phyloP scores from a whole-genome alignment of 2,329 filamentous ascomycete species.

The Talaromyces sp. region DNA sequence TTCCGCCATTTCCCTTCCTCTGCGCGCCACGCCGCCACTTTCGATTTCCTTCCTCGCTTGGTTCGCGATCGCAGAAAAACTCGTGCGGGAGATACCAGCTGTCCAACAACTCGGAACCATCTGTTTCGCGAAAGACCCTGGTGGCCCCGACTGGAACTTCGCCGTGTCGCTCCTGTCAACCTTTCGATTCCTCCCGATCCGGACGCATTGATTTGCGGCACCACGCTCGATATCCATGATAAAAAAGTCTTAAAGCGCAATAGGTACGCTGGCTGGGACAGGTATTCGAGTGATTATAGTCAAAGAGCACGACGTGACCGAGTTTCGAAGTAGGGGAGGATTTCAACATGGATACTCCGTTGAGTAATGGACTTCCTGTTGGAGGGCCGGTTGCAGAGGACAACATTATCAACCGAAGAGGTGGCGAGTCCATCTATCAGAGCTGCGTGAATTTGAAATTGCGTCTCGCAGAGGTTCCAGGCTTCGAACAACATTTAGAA shows the following conservation, averaged over 20 bases:
- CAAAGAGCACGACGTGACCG: constrained; percentile 11
- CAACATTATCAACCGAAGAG: constrained; percentile 97
- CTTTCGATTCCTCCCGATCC: not conserved
- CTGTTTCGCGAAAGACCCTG: not conserved
- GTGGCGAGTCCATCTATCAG: constrained; percentile 93
- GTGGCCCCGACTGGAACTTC: constrained; percentile 1
- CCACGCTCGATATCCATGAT: constrained; percentile 14
- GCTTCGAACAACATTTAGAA: constrained; percentile 70
- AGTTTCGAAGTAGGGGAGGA: not conserved
- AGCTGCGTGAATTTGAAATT: constrained; percentile 84
- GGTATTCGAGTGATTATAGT: constrained; percentile 12
- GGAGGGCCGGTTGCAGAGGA: constrained; percentile 62
- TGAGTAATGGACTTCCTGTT: constrained; percentile 41
- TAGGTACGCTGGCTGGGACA: constrained; percentile 20
- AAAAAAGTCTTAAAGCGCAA: not conserved
- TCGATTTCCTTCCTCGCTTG: not conserved
- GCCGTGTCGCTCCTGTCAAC: not conserved
- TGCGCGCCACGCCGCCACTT: not conserved
- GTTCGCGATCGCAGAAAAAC: not conserved
- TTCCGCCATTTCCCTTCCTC: not conserved
- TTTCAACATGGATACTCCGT: constrained; percentile 35
- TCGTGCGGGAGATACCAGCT: not conserved
- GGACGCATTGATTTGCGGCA: constrained; percentile 13
- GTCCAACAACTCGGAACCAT: not conserved
- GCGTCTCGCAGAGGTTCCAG: constrained; percentile 76